These are phyloP conservation scores for Ophiorrhiza pumila DNA, from an alignment of 257 asterid species.

Conservation along the genomic window DNA sequence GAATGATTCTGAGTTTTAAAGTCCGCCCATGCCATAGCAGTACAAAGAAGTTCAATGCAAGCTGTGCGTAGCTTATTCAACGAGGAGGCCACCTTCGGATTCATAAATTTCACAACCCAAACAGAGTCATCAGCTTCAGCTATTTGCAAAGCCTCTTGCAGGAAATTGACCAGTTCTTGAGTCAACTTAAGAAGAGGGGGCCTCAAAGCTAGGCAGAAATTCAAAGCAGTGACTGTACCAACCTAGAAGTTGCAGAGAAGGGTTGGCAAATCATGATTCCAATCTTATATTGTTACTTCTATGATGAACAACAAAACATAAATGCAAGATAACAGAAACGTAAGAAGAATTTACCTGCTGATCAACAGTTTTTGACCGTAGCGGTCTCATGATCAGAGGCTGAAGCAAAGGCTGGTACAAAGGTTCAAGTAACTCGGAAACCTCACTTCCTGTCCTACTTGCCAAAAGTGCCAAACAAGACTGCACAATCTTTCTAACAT, in stretches of 20 bases:
- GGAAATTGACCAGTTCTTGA: conserved; percentile 79
- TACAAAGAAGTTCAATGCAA: conserved; percentile 95
- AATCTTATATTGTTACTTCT: not conserved
- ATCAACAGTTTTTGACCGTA: conserved; percentile 92
- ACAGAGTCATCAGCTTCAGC: conserved; percentile 94
- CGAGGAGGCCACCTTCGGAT: conserved; percentile 84
- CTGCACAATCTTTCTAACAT: conserved; percentile 90
- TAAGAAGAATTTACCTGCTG: conserved; percentile 67
- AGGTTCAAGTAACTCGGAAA: conserved; percentile 96
- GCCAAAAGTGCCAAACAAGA: conserved; percentile 98
- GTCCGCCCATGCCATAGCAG: conserved; percentile 99
- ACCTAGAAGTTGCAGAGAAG: conserved; percentile 51
- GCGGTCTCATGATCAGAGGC: conserved; percentile 86
- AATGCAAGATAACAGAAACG: conserved; percentile 16
- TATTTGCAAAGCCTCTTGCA: conserved; percentile 98
- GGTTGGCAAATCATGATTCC: conserved; percentile 20
- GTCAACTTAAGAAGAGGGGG: conserved; percentile 98
- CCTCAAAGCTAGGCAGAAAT: conserved; percentile 96
- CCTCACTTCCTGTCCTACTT: conserved; percentile 99
- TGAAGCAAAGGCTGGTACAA: conserved; percentile 89
- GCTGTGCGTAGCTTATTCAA: conserved; percentile 93
- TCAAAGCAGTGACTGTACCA: conserved; percentile 94
- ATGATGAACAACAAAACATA: conserved; percentile 1
- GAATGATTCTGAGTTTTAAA: conserved; percentile 92
- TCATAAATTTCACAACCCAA: conserved; percentile 89